These are phyloP conservation scores for Larix kaempferi DNA, from an alignment of 75 land plant genomes.

Conservation along the genomic window DNA sequence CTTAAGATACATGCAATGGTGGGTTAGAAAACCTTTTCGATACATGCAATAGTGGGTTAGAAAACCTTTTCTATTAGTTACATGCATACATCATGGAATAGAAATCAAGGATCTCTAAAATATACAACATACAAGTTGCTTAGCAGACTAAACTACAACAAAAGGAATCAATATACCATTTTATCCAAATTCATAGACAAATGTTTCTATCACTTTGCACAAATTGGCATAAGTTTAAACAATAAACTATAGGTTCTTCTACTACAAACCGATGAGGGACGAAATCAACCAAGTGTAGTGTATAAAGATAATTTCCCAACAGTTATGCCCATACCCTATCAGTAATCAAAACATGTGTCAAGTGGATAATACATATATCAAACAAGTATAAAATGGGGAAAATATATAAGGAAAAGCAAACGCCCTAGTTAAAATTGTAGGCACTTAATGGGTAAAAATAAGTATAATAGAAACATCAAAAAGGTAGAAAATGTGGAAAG, in stretches of 20 bases:
- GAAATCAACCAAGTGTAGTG: conserved; percentile 88
- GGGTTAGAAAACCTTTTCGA: too few species aligned
- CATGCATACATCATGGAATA: neutral
- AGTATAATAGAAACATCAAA: too few species aligned
- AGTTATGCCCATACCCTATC: conserved; percentile 92
- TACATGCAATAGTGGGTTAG: neutral
- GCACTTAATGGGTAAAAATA: neutral
- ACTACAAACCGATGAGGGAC: conserved; percentile 77
- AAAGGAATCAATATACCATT: neutral
- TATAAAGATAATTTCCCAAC: conserved; percentile 86
- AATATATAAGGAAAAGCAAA: neutral
- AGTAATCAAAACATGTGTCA: neutral
- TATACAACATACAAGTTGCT: neutral
- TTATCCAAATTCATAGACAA: neutral
- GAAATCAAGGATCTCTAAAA: neutral
- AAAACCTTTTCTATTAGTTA: neutral
- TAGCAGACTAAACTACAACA: too few species aligned
- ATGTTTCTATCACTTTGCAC: neutral
- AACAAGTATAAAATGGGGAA: neutral
- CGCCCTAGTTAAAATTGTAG: neutral
- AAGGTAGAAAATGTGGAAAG: neutral
- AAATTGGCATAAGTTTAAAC: neutral
- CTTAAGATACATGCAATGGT: too few species aligned
- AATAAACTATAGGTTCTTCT: neutral
- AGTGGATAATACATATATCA: neutral